A percentile compares a stretch with the other conserved stretches of the same genome.
Evolutionary conservation across 306 rosid species (phyloP).

Genomic region (Corylus heterophylla): DNA sequence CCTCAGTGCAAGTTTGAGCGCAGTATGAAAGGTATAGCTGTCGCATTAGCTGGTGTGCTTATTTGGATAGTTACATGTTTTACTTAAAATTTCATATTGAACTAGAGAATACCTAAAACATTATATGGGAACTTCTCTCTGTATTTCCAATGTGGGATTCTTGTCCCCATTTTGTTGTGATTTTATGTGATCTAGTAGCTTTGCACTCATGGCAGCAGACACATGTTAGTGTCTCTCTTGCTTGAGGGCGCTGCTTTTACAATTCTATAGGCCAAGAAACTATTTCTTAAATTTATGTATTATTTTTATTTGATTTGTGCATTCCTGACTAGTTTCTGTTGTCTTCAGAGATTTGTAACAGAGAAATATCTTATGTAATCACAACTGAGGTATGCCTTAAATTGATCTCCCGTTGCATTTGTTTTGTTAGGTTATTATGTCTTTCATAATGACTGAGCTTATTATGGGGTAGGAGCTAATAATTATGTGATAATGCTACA

Average conservation of each 20-base stretch:
- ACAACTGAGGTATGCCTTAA: conserved; percentile 47
- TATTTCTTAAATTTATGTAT: background rate
- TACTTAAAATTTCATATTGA: background rate
- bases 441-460: background rate
- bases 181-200: background rate
- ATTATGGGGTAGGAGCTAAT: background rate
- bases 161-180: background rate
- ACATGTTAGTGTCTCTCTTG: background rate
- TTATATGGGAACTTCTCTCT: background rate
- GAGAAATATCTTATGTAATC: conserved; percentile 42
- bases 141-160: background rate
- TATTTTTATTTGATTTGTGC: background rate
- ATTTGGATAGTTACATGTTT: background rate
- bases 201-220: background rate
- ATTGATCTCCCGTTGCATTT: conserved; percentile 1
- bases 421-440: background rate
- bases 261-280: background rate
- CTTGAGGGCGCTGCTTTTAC: background rate
- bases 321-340: background rate
- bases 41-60: background rate
- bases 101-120: too few relatives aligned
- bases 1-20: conserved; percentile 31
- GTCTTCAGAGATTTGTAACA: conserved; percentile 39
- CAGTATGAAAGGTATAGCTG: conserved; percentile 24
- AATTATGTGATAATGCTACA: background rate